Conservation (phyloP, 2,329 filamentous ascomycete genomes). For the Alternaria rosae region DNA sequence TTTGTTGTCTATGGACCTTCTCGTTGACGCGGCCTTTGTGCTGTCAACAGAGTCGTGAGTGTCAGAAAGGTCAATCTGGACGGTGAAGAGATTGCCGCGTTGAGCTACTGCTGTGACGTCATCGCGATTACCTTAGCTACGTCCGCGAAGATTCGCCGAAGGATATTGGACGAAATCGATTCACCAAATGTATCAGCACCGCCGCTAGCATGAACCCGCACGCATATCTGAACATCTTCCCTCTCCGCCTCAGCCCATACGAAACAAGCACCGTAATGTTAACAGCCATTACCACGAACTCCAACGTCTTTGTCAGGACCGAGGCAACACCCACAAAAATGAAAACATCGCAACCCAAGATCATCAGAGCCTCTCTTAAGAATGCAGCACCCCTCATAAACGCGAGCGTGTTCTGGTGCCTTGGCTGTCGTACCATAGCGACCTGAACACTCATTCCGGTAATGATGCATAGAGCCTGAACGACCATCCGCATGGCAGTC, state of each 20-base stretch:
- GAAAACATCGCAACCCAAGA: neutral
- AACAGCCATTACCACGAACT: neutral
- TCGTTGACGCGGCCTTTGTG: neutral
- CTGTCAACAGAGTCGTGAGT: neutral
- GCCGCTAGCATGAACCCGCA: neutral
- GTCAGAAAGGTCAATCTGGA: neutral
- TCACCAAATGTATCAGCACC: neutral
- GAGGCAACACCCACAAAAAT: rapidly evolving
- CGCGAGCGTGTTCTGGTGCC: neutral
- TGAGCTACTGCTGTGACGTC: neutral
- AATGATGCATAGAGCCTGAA: neutral
- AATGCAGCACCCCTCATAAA: neutral
- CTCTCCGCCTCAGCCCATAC: neutral
- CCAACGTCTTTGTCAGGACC: neutral
- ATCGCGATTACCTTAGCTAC: neutral
- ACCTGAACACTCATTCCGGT: neutral
- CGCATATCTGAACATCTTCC: neutral
- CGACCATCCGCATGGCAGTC: neutral
- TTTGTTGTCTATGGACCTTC: neutral
- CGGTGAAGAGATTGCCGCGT: neutral
- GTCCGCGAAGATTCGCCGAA: neutral
- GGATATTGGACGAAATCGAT: neutral
- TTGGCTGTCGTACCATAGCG: neutral
- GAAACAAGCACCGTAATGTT: neutral
- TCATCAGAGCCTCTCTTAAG: neutral